Evolutionary conservation across 1,284 basidiomycete species (phyloP), one percentile per base, ranked within the genome.

Genomic region (Leccinum pachyderme): DNA sequence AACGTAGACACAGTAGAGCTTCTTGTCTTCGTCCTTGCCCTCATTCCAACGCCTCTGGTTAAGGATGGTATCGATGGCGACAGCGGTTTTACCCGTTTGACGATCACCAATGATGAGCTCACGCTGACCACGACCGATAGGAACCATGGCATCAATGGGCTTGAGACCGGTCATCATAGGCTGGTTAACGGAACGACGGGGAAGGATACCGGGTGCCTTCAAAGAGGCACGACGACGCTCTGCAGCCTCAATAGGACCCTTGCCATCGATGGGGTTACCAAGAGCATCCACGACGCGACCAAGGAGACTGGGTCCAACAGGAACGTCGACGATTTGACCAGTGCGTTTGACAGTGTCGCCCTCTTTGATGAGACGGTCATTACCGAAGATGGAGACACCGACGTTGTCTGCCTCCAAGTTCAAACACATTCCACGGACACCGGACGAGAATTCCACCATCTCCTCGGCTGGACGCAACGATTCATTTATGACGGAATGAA

Each of bases 1-100:
- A 66, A 99, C 96, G 79, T 99, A 99, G 75, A 99, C 94, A 84
- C 96, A 99, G 87, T 98, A 98, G 61, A 99, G 89, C 81, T 98
- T 99, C 87, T 98, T 94, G 64, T 74, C 78, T 81, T 99, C 96
- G 67, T 98, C 96, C 71, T 87, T 81, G 65, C 94, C 93, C 67
- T 98, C 95, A 76, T 99, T 99, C 96, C 95, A 99, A 72, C 94
- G 84, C 88, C 93, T 98, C 82, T 99, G 96, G 89, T 99, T 99
- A 67, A 99, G 93, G 74, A 99, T 99, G 74, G 96, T 97, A 83
- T 99, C 95, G 77, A 98, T 91, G 66, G 95, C 96, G 72, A 99
- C 95, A 62, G 96, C 95, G 61, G 94, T 97, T 83, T 99, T 99
- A 66, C 96, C 96, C 63, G 96, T 99, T 76, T 99, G 96, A 90